Conservation (phyloP, 2,329 filamentous ascomycete genomes). For the Penicillium frequentans region DNA sequence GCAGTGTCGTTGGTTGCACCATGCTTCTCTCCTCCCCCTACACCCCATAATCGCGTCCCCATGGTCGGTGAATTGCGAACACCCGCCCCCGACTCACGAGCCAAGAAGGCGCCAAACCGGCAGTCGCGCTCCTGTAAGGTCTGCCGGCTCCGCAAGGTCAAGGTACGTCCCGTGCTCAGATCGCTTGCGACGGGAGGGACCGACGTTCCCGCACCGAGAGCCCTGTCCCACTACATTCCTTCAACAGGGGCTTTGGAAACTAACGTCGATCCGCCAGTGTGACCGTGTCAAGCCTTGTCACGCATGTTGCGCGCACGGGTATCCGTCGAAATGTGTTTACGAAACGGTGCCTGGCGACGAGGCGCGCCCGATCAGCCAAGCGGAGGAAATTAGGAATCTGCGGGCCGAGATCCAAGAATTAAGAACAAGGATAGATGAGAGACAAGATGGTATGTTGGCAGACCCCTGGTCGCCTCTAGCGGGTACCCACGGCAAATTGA, state of each 20-base stretch:
- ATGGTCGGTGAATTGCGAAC: constrained; percentile 22
- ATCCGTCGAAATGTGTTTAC: constrained; percentile 40
- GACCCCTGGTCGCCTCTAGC: neutral
- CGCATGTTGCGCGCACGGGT: constrained; percentile 41
- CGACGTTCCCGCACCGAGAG: constrained; percentile 7
- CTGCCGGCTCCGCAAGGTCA: constrained; percentile 40
- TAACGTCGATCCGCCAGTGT: constrained; percentile 30
- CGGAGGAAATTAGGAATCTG: constrained; percentile 38
- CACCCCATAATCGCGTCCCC: constrained; percentile 8
- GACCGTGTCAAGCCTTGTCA: constrained; percentile 41
- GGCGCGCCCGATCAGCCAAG: constrained; percentile 34
- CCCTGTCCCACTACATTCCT: neutral
- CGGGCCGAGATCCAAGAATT: constrained; percentile 36
- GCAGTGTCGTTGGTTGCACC: constrained; percentile 28
- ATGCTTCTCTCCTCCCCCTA: constrained; percentile 15
- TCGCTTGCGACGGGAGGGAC: constrained; percentile 16
- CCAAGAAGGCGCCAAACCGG: constrained; percentile 29
- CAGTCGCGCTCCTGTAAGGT: constrained; percentile 41
- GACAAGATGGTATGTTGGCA: constrained; percentile 21
- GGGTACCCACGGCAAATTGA: neutral
- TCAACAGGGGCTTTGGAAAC: constrained; percentile 1
- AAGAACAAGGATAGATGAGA: constrained; percentile 25
- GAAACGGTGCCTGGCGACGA: constrained; percentile 35
- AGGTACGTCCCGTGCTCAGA: constrained; percentile 32
- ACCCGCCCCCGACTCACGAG: constrained; percentile 20